Evolutionary conservation across 1,284 basidiomycete species (phyloP).

Genomic region (Ustilago xerochloae): DNA sequence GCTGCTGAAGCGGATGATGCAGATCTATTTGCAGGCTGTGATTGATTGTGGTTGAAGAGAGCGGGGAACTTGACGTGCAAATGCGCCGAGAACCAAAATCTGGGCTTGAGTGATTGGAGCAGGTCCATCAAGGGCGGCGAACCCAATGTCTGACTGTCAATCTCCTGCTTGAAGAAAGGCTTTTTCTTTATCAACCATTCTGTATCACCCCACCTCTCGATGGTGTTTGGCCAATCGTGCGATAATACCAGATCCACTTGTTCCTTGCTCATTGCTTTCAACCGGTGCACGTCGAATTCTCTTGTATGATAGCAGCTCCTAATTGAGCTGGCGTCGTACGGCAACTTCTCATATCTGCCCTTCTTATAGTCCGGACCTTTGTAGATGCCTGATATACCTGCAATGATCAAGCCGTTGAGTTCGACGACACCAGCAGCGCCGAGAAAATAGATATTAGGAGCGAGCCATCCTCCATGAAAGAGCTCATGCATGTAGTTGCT

Average conservation of each 20-base stretch:
- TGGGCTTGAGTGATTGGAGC: slow-evolving; percentile 78
- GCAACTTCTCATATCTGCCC: slow-evolving; percentile 74
- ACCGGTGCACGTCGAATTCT: slow-evolving; percentile 81
- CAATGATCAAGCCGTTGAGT: slow-evolving; percentile 82
- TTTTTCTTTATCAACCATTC: slow-evolving; percentile 78
- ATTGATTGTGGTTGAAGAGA: slow-evolving; percentile 17
- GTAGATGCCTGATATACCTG: slow-evolving; percentile 92
- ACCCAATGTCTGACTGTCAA: slow-evolving; percentile 77
- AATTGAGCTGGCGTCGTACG: slow-evolving; percentile 76
- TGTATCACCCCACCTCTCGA: slow-evolving; percentile 84
- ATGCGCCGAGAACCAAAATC: slow-evolving; percentile 97
- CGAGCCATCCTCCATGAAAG: slow-evolving; percentile 76
- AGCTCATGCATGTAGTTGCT: slow-evolving; percentile 97
- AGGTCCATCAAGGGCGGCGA: slow-evolving; percentile 88
- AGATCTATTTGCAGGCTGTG: background rate
- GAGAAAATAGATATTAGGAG: slow-evolving; percentile 95
- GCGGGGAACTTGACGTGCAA: slow-evolving; percentile 79
- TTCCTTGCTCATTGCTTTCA: slow-evolving; percentile 76
- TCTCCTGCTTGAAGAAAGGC: slow-evolving; percentile 81
- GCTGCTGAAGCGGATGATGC: too few species aligned
- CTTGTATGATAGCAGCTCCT: slow-evolving; percentile 92
- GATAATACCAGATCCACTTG: slow-evolving; percentile 82
- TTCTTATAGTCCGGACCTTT: slow-evolving; percentile 79
- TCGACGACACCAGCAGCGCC: slow-evolving; percentile 90
- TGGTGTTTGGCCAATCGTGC: slow-evolving; percentile 94